A percentile compares a stretch with the other conserved stretches of the same genome.
These are phyloP conservation scores for Lasiosphaeria hispida DNA, from an alignment of 495 filamentous ascomycete genomes.

Conservation along the genomic window DNA sequence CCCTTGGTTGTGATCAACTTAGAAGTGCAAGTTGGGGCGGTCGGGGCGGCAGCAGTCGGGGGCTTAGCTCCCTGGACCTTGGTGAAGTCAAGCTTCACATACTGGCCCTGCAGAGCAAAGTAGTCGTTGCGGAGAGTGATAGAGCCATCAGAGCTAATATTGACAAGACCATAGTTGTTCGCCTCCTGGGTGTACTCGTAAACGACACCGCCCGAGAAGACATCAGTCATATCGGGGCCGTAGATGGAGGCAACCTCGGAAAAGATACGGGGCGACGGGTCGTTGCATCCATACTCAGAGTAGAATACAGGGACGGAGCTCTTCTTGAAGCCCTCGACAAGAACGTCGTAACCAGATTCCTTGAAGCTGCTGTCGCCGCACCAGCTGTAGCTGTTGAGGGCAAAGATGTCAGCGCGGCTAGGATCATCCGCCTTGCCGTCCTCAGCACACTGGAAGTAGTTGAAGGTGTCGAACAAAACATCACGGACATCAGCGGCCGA, in stretches of 20 bases:
- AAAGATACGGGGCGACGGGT: conserved; percentile 73
- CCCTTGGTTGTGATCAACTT: conserved; percentile 58
- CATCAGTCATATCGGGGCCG: conserved; percentile 69
- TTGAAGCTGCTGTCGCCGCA: conserved; percentile 75
- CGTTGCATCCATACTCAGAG: conserved; percentile 95
- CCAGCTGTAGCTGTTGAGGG: conserved; percentile 95
- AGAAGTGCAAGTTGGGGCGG: conserved; percentile 57
- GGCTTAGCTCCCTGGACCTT: conserved; percentile 57
- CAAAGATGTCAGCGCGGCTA: conserved; percentile 81
- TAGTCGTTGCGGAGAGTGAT: conserved; percentile 68
- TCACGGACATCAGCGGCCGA: conserved; percentile 89
- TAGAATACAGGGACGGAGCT: conserved; percentile 88
- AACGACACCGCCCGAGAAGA: conserved; percentile 83
- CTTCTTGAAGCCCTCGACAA: conserved; percentile 67
- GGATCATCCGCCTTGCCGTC: conserved; percentile 59
- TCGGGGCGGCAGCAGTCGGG: conserved; percentile 48
- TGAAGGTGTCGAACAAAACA: conserved; percentile 73
- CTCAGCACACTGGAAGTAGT: conserved; percentile 81
- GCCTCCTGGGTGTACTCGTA: conserved; percentile 81
- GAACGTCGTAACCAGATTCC: conserved; percentile 65
- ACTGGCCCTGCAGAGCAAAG: conserved; percentile 70
- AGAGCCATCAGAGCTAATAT: conserved; percentile 62
- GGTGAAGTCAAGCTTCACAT: conserved; percentile 67
- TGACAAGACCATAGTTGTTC: conserved; percentile 74
- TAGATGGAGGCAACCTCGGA: conserved; percentile 81